Base-by-base conservation (phyloP, 176 grass and related monocot genomes). In the Oryza meridionalis region DNA sequence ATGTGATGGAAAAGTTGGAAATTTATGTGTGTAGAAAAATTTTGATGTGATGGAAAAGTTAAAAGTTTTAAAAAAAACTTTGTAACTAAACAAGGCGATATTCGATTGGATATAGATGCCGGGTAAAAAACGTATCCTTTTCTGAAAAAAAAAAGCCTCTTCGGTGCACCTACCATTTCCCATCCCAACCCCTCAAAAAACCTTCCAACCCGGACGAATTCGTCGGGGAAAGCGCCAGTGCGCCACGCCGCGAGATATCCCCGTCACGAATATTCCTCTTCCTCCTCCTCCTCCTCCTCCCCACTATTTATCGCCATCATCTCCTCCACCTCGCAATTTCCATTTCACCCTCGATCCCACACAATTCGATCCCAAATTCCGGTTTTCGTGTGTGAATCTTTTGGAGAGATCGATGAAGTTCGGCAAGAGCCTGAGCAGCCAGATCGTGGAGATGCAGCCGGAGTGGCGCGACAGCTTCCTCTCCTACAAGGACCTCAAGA, bases 401-500 rank as follows among this genome's bases (percentile, higher is more conserved):
- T 9, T 43, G 42, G 40, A 42, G 42, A 37, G 35, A 37, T 37
- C 5, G 29, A 95, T 98, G 95, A 98, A 98, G 86, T 98, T 98
- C 69, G 95, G 95, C 64, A 98, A 98, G 89, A 98, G 93, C 77
- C 86, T 98, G 79, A 95, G 90, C 80, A 90, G 81, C 46, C 96
- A 98, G 87, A 98, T 98, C 83, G 91, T 88, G 89, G 96, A 98
- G 82, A 98, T 93, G 42, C 86, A 95, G 87, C 96, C 92, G 76
- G 96, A 98, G 82, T 98, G 96, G 96, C 89, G 91, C 53, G 96
- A 98, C 85, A 95, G 93, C 82, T 98, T 98, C 83, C 76, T 95
- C 22, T 95, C 93, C 84, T 98, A 98, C 87, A 98, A 98, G 91
- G 92, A 98, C 72, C 88, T 98, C 73, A 98, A 98, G 96, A 93